Base-by-base conservation (phyloP, 768 basidiomycete species). In the Tylopilus sp. region DNA sequence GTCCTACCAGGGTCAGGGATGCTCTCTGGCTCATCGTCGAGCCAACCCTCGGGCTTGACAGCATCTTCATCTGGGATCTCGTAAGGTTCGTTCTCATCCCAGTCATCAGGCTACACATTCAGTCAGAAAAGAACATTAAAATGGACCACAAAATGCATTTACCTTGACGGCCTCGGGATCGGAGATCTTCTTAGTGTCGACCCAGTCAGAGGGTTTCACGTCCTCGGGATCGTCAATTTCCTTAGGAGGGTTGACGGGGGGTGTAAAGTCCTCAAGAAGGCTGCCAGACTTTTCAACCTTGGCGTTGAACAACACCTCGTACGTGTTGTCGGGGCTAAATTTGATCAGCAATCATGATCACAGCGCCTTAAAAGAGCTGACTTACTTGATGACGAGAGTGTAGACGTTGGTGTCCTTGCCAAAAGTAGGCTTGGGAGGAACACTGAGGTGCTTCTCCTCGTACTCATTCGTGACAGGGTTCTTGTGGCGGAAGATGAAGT, bases 401-500 rank as follows among this genome's bases (percentile, higher is more conserved):
- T 95, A 98, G 53, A 99, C 79, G 67, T 94, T 92, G 58, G 94
- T 90, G 48, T 82, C 75, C 76, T 95, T 98, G 71, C 85, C 87
- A 63, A 95, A 92, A 57, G 84, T 75, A 42, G 95, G 95, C 51
- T 78, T 79, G 53, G 93, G 95, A 55, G 94, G 78, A 52, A 78
- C 67, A 47, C 76, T 81, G 53, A 98, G 85, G 73, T 99, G 97
- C 73, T 99, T 98, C 82, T 99, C 97, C 73, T 98, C 97, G 57
- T 80, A 82, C 64, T 93, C 92, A 61, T 91, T 91, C 40, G 88
- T 91, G 62, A 88, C 79, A 31, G 97, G 95, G 77, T 83, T 95
- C 76, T 87, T 85, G 79, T 98, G 89, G 63, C 94, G 91, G 91
- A 99, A 95, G 75, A 99, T 99, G 74, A 99, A 98, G 79, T 99